Conservation (phyloP, 164 flowering plant genomes). For the Cinnamomum chago region DNA sequence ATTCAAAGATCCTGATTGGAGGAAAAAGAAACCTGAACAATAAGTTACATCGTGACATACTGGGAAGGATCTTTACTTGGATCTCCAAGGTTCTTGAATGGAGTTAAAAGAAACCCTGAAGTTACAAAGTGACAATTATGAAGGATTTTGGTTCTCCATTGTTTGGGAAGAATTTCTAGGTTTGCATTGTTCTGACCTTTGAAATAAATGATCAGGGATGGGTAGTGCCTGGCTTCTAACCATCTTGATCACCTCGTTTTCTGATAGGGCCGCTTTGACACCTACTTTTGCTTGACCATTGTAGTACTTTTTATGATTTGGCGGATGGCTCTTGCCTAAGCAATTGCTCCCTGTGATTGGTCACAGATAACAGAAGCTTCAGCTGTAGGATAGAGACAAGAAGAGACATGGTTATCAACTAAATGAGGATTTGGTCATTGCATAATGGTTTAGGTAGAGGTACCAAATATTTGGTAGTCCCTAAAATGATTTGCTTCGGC, state of each 20-base stretch:
- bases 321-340: background rate
- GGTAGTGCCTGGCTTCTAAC: constrained; percentile 17
- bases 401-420: background rate
- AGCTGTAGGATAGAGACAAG: background rate
- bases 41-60: background rate
- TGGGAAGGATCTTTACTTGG: background rate
- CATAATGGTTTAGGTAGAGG: background rate
- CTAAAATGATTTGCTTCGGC: background rate
- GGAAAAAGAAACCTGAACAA: no score
- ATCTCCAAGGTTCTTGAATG: no score
- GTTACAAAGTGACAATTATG: no score
- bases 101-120: no score
- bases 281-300: constrained; percentile 8
- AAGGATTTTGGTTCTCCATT: no score
- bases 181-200: constrained; percentile 15
- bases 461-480: background rate
- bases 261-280: constrained; percentile 12
- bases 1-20: no score
- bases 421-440: background rate
- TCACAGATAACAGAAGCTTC: background rate
- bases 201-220: constrained; percentile 16
- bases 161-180: constrained; percentile 6
- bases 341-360: constrained; percentile 17
- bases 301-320: no score
- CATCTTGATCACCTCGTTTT: constrained; percentile 11